A percentile compares a stretch with the other conserved stretches of the same genome.
These are phyloP conservation scores for Aspergillus brasiliensis DNA, from an alignment of 2,329 filamentous ascomycete species.

Conservation along the genomic window DNA sequence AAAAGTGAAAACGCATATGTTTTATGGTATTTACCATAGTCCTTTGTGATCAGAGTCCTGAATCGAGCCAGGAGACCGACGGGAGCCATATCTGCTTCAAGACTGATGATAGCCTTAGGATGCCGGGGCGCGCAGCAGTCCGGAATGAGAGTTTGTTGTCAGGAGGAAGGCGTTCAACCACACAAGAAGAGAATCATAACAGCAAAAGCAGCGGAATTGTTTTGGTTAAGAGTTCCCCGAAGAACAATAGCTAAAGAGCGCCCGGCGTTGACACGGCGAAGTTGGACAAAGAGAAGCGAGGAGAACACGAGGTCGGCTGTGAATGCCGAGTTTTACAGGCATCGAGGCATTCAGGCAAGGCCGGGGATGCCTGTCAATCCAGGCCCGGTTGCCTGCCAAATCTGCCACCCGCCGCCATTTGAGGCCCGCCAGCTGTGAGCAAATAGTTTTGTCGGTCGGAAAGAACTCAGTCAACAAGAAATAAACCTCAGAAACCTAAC, in stretches of 20 bases:
- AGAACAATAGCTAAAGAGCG: background rate
- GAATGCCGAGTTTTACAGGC: slow-evolving; percentile 11
- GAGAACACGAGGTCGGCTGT: slow-evolving; percentile 8
- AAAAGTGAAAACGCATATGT: background rate
- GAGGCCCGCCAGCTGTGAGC: background rate
- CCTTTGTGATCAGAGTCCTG: slow-evolving; percentile 36
- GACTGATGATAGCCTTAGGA: background rate
- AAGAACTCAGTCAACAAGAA: too few relatives aligned
- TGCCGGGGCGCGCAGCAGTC: background rate
- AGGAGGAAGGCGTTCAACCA: background rate
- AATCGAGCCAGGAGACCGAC: slow-evolving; percentile 35
- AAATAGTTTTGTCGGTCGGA: background rate
- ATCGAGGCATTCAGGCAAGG: slow-evolving; percentile 4
- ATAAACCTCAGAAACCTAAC: background rate
- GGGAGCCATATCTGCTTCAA: slow-evolving; percentile 33
- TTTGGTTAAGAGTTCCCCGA: background rate
- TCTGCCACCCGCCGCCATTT: background rate
- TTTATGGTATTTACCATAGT: slow-evolving; percentile 28
- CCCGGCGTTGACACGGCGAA: background rate
- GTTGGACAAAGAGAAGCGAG: slow-evolving; percentile 8
- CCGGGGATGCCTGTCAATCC: background rate
- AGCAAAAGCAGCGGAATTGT: background rate
- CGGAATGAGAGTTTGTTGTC: background rate
- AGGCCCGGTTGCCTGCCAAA: background rate
- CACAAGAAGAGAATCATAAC: background rate